A percentile compares a stretch with the other conserved stretches of the same genome.
phyloP scores from a whole-genome alignment of 2,329 filamentous ascomycete genomes.

The Zymoseptoria crescenta region DNA sequence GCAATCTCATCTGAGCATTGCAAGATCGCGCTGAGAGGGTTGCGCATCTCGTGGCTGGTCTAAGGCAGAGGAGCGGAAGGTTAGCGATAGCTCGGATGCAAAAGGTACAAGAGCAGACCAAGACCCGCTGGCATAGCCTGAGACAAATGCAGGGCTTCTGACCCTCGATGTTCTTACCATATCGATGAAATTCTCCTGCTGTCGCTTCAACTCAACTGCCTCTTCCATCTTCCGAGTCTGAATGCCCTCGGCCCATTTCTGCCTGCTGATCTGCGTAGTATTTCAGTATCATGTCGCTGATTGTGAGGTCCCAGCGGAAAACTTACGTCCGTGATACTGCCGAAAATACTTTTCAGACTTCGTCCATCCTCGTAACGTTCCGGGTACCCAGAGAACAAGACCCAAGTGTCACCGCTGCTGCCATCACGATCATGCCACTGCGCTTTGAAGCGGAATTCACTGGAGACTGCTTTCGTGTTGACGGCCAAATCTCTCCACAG shows the following conservation, averaged over 20 bases:
- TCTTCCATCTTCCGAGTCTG: constrained; percentile 72
- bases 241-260: constrained; percentile 76
- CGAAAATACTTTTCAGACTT: constrained; percentile 64
- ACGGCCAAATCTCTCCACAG: constrained; percentile 60
- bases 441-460: constrained; percentile 69
- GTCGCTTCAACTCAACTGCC: constrained; percentile 70
- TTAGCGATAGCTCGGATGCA: too few relatives aligned
- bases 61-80: too few relatives aligned
- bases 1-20: constrained; percentile 71
- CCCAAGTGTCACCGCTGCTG: constrained; percentile 62
- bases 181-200: constrained; percentile 47
- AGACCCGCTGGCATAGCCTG: too few relatives aligned
- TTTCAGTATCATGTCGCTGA: too few relatives aligned
- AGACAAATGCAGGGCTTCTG: too few relatives aligned
- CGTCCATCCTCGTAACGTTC: constrained; percentile 57
- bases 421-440: constrained; percentile 54
- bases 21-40: constrained; percentile 65
- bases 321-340: constrained; percentile 61
- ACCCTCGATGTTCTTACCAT: constrained; percentile 13
- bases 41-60: constrained; percentile 48
- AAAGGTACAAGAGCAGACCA: too few relatives aligned
- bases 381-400: constrained; percentile 67
- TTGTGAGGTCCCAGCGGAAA: too few relatives aligned
- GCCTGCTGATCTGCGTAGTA: constrained; percentile 55
- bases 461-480: constrained; percentile 54